phyloP scores from a whole-genome alignment of 306 rosid genomes.

The Adenanthera pavonina region DNA sequence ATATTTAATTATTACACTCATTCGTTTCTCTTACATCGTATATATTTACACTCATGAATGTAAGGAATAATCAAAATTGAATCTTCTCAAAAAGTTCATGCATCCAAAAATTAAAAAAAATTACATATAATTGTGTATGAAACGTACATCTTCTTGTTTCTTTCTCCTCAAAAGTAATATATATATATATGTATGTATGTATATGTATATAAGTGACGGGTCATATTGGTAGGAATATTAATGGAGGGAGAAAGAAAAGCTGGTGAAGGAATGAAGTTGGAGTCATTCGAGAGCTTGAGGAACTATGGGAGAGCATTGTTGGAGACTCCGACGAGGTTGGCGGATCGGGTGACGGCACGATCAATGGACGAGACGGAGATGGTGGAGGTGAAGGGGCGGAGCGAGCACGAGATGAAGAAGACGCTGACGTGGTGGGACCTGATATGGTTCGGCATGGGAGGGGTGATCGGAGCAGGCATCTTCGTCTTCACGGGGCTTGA shows the following conservation, averaged over 20 bases:
- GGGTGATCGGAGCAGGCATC: conserved; percentile 80
- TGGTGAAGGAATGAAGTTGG: background rate
- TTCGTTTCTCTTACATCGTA: too few species aligned
- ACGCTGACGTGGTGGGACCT: conserved; percentile 61
- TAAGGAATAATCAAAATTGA: too few species aligned
- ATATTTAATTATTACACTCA: too few species aligned
- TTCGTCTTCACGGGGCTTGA: conserved; percentile 75
- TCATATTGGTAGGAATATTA: too few species aligned
- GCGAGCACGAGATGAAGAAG: conserved; percentile 56
- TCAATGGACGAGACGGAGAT: conserved; percentile 46
- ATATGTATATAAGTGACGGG: too few species aligned
- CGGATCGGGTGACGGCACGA: conserved; percentile 32
- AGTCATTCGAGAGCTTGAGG: conserved; percentile 37
- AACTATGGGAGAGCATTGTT: conserved; percentile 34
- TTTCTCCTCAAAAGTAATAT: too few species aligned
- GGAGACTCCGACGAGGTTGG: conserved; percentile 33
- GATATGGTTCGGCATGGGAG: conserved; percentile 77
- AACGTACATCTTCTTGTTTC: too few species aligned
- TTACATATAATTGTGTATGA: too few species aligned
- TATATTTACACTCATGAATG: too few species aligned
- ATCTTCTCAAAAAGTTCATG: too few species aligned
- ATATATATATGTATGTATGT: too few species aligned
- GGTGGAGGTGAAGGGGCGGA: conserved; percentile 38
- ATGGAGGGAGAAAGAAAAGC: background rate
- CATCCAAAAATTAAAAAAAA: too few species aligned